phyloP scores from a whole-genome alignment of 495 filamentous ascomycete species.

The Trichoderma erinaceum region DNA sequence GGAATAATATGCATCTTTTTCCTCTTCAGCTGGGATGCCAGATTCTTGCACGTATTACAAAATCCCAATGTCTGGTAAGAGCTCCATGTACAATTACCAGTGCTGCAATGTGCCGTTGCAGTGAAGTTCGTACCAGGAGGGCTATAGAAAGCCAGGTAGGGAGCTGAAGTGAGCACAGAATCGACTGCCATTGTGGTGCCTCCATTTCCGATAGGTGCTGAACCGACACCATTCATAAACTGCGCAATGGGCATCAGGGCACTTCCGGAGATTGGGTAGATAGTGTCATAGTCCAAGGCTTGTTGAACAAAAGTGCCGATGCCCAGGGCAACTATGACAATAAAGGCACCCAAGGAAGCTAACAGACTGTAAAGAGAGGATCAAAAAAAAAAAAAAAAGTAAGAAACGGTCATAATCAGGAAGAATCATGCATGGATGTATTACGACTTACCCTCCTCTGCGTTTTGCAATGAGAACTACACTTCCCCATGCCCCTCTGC shows the following conservation, averaged over 20 bases:
- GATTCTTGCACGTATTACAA: not conserved
- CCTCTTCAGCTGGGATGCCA: not conserved
- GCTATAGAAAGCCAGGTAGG: not conserved
- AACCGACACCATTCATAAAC: constrained; percentile 1
- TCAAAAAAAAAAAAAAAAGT: too few species aligned
- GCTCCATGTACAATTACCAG: constrained; percentile 9
- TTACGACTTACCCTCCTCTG: not conserved
- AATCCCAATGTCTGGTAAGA: constrained; percentile 5
- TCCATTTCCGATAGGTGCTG: not conserved
- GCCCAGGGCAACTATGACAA: constrained; percentile 1
- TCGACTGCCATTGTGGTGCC: not conserved
- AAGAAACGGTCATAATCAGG: not conserved
- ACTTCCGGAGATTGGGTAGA: constrained; percentile 3
- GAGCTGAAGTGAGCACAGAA: constrained; percentile 6
- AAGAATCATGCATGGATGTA: not conserved
- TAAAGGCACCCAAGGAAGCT: not conserved
- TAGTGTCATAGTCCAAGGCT: not conserved
- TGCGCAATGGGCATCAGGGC: not conserved
- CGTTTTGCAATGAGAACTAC: constrained; percentile 5
- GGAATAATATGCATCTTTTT: not conserved
- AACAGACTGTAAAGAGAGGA: not conserved
- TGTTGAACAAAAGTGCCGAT: constrained; percentile 8
- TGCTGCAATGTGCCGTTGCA: constrained; percentile 6
- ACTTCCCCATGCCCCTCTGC: constrained; percentile 1
- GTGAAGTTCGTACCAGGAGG: not conserved